Conservation (phyloP, 805 yeast genomes). For the Jamesozyma jinghongensis region DNA sequence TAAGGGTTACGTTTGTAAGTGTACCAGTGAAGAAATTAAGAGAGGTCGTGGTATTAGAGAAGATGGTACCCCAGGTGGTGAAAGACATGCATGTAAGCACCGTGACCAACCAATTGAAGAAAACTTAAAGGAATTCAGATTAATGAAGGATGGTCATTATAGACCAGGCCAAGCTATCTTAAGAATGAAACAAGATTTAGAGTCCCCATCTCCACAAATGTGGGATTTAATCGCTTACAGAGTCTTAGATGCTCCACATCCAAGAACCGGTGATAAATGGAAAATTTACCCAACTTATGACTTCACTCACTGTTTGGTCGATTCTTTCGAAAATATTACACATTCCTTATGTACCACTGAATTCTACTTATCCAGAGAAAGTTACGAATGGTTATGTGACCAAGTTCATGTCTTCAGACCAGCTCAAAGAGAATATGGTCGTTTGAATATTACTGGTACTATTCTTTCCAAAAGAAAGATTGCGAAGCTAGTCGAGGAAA, state of each 20-base stretch:
- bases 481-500: conserved; percentile 78
- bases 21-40: conserved; percentile 85
- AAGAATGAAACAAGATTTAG: conserved; percentile 92
- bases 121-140: conserved; percentile 71
- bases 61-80: conserved; percentile 92
- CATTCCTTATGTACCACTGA: conserved; percentile 97
- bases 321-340: conserved; percentile 90
- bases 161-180: conserved; percentile 86
- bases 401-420: conserved; percentile 93
- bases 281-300: conserved; percentile 97
- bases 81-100: conserved; percentile 73
- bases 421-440: conserved; percentile 97
- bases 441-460: conserved; percentile 90
- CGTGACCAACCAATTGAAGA: conserved; percentile 64
- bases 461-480: conserved; percentile 92
- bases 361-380: conserved; percentile 82
- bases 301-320: conserved; percentile 98
- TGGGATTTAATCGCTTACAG: conserved; percentile 99
- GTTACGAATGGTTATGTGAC: conserved; percentile 98
- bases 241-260: conserved; percentile 84
- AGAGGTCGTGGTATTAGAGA: conserved; percentile 82
- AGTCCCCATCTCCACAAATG: conserved; percentile 95
- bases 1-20: conserved; percentile 86
- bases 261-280: conserved; percentile 96
- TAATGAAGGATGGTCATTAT: conserved; percentile 85